A percentile compares a stretch with the other conserved stretches of the same genome.
Conservation (phyloP, 257 asterid genomes). For the Nyctanthes arbortristis region DNA sequence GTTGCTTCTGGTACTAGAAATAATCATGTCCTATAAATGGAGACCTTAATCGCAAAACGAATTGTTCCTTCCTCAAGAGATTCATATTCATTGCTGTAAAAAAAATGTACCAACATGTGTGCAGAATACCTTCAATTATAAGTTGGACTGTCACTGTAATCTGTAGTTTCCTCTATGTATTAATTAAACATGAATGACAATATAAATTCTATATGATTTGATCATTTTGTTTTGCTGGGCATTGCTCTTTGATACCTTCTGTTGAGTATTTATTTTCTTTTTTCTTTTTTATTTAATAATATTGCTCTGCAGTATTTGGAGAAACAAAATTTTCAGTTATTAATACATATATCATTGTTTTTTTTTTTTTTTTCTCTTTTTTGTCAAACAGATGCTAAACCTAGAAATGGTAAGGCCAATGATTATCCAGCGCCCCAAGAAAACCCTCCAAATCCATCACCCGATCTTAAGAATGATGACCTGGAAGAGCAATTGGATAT, state of each 20-base stretch:
- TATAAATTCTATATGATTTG: neutral
- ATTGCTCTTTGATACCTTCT: neutral
- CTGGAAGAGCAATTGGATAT: slow-evolving; percentile 74
- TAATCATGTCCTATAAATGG: neutral
- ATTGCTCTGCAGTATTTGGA: neutral
- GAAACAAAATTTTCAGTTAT: neutral
- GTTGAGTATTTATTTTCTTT: neutral
- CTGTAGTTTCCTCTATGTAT: neutral
- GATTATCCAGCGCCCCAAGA: slow-evolving; percentile 46
- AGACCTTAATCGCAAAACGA: neutral
- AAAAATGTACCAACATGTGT: neutral
- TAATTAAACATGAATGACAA: neutral
- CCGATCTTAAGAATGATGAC: slow-evolving; percentile 58
- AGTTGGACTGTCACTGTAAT: neutral
- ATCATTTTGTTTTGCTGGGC: neutral
- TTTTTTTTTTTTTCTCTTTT: slow-evolving; percentile 6
- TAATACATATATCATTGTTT: neutral
- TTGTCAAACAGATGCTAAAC: slow-evolving; percentile 56
- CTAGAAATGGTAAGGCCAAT: slow-evolving; percentile 54
- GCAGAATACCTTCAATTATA: neutral
- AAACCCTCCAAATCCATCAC: slow-evolving; percentile 57
- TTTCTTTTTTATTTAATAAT: neutral
- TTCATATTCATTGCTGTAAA: neutral
- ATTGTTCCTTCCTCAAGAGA: neutral
- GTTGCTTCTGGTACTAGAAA: neutral